A percentile compares a stretch with the other conserved stretches of the same genome.
Conservation (phyloP, 2,329 filamentous ascomycete genomes). For the Aspergillus quadrilineatus region DNA sequence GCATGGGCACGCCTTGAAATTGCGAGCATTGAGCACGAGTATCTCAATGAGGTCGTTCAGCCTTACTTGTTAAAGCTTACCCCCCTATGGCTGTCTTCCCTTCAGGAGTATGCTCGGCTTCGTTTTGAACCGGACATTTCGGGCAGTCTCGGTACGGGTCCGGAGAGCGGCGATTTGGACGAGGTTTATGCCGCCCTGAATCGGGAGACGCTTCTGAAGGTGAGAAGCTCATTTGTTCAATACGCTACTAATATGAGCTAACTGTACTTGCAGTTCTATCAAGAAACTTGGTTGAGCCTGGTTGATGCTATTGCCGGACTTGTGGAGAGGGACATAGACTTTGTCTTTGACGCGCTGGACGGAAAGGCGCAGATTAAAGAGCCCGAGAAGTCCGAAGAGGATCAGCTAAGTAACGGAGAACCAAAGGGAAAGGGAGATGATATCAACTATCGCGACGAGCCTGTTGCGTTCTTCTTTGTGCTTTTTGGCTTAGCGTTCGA, state of each 20-base stretch:
- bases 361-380: slow-evolving; percentile 59
- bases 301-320: slow-evolving; percentile 96
- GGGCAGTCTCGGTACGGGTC: slow-evolving; percentile 77
- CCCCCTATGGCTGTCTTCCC: slow-evolving; percentile 87
- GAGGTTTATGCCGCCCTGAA: slow-evolving; percentile 94
- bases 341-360: slow-evolving; percentile 94
- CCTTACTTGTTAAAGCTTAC: slow-evolving; percentile 88
- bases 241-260: background rate
- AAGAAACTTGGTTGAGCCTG: slow-evolving; percentile 93
- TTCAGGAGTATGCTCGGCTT: slow-evolving; percentile 89
- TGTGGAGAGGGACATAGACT: slow-evolving; percentile 95
- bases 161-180: slow-evolving; percentile 80
- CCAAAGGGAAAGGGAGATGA: slow-evolving; percentile 62
- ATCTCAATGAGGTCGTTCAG: slow-evolving; percentile 81
- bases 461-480: slow-evolving; percentile 98
- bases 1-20: slow-evolving; percentile 98
- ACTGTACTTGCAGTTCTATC: slow-evolving; percentile 68
- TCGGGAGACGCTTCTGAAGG: slow-evolving; percentile 81
- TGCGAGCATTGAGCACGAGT: slow-evolving; percentile 86
- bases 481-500: slow-evolving; percentile 96
- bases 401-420: slow-evolving; percentile 19
- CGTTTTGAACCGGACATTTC: slow-evolving; percentile 97
- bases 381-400: slow-evolving; percentile 30
- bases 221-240: slow-evolving; percentile 26
- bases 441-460: slow-evolving; percentile 97